Percentiles rank a stretch among this genome's conserved stretches.
Evolutionary conservation across 345 rosid species (phyloP).

Genomic region (Citrus sp.): DNA sequence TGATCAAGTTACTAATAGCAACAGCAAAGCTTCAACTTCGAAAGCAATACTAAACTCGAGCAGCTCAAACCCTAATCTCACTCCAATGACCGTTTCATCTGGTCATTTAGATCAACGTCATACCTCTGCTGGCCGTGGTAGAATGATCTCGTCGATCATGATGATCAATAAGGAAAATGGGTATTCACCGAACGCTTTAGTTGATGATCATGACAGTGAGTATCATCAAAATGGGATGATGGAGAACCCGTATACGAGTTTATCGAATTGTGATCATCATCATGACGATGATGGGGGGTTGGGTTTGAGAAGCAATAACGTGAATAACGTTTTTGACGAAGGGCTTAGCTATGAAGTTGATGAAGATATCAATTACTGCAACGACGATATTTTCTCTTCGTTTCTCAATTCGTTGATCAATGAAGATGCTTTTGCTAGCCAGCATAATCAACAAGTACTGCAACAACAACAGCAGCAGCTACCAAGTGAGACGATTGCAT

Average conservation of each 20-base stretch:
- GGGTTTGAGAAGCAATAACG: conserved; percentile 13
- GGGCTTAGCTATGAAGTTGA: conserved; percentile 16
- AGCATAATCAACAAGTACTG: conserved; percentile 17
- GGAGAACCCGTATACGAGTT: not conserved
- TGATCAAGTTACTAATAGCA: not conserved
- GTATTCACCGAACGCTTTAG: not conserved
- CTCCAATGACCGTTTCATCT: conserved; percentile 9
- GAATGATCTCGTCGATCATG: conserved; percentile 1
- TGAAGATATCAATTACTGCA: conserved; percentile 26
- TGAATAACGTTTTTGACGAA: not conserved
- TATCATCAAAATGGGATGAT: not conserved
- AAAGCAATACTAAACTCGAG: conserved; percentile 5
- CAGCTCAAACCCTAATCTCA: conserved; percentile 11
- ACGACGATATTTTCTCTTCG: conserved; percentile 46
- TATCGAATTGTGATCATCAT: conserved; percentile 3
- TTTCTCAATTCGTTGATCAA: conserved; percentile 56
- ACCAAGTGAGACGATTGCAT: not conserved
- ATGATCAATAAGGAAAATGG: conserved; percentile 17
- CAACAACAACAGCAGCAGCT: conserved; percentile 3
- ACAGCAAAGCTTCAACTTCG: conserved; percentile 14
- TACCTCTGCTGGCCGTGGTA: not conserved
- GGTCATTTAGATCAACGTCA: conserved; percentile 17
- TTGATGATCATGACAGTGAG: not conserved
- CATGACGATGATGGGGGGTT: not conserved
- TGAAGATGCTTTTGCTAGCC: conserved; percentile 38